phyloP scores from a whole-genome alignment of 1,284 basidiomycete genomes.

The Moesziomyces aphidis region DNA sequence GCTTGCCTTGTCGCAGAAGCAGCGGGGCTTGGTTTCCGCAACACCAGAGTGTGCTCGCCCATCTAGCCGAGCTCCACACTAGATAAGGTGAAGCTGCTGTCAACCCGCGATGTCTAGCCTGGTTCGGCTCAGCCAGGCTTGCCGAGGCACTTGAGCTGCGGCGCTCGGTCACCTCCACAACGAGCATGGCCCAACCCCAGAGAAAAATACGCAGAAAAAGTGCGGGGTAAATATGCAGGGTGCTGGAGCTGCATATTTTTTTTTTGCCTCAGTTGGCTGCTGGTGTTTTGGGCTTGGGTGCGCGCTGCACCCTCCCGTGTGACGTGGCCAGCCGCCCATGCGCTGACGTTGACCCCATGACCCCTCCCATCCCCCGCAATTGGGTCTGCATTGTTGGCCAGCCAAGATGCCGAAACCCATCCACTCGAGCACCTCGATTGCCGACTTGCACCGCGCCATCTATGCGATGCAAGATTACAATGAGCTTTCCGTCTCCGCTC shows the following conservation, averaged over 20 bases:
- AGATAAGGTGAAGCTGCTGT: conserved; percentile 22
- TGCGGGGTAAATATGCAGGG: conserved; percentile 45
- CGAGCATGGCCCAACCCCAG: conserved; percentile 2
- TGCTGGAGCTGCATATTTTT: conserved; percentile 11
- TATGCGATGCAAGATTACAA: background rate
- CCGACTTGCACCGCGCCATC: no score
- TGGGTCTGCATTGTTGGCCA: background rate
- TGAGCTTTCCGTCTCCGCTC: background rate
- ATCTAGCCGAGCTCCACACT: conserved; percentile 32
- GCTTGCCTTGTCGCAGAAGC: background rate
- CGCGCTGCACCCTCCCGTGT: conserved; percentile 4
- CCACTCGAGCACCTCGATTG: background rate
- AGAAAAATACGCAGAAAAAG: conserved; percentile 16
- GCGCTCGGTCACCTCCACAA: conserved; percentile 2
- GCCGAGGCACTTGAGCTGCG: conserved; percentile 17
- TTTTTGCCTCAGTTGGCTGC: conserved; percentile 4
- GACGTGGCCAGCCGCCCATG: conserved; percentile 6
- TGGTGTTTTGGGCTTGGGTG: background rate
- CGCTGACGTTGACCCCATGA: conserved; percentile 12
- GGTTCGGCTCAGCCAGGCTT: background rate
- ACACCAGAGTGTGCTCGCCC: conserved; percentile 1
- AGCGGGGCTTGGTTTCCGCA: background rate
- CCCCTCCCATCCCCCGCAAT: conserved; percentile 25
- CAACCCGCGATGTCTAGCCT: background rate
- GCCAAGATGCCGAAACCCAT: background rate